These are phyloP conservation scores for Colletotrichum graminicola DNA, from an alignment of 2,329 filamentous ascomycete genomes.

Conservation along the genomic window DNA sequence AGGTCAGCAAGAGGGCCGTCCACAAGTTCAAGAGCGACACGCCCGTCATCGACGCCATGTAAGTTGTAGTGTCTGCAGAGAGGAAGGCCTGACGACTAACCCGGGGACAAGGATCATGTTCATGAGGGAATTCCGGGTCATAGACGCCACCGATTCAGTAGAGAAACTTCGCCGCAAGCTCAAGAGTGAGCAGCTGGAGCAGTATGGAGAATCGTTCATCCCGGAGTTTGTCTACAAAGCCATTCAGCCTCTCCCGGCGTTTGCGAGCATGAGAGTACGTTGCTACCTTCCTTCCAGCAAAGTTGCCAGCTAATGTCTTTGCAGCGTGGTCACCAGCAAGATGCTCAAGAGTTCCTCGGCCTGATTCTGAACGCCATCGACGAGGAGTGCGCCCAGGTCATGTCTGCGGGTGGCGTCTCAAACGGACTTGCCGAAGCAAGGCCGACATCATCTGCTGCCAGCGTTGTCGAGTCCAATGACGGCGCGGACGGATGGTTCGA, in stretches of 20 bases:
- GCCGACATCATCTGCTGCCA: slow-evolving; percentile 47
- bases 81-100: slow-evolving; percentile 22
- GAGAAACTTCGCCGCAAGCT: slow-evolving; percentile 80
- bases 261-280: slow-evolving; percentile 90
- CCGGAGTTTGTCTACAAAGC: slow-evolving; percentile 97
- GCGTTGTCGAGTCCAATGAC: slow-evolving; percentile 48
- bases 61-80: slow-evolving; percentile 53
- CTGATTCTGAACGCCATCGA: slow-evolving; percentile 93
- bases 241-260: slow-evolving; percentile 86
- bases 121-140: slow-evolving; percentile 89
- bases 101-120: slow-evolving; percentile 82
- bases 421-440: slow-evolving; percentile 44
- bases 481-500: slow-evolving; percentile 85
- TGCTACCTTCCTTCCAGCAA: background rate
- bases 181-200: slow-evolving; percentile 86
- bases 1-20: slow-evolving; percentile 83
- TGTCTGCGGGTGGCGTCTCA: slow-evolving; percentile 54
- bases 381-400: slow-evolving; percentile 87
- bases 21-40: slow-evolving; percentile 97
- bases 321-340: slow-evolving; percentile 93
- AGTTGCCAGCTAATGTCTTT: slow-evolving; percentile 42
- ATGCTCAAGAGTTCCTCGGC: slow-evolving; percentile 96
- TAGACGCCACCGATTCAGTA: slow-evolving; percentile 80
- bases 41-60: slow-evolving; percentile 94
- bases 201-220: slow-evolving; percentile 90